Conservation (phyloP, 2,329 filamentous ascomycete genomes). For the Diaporthe caulivora region DNA sequence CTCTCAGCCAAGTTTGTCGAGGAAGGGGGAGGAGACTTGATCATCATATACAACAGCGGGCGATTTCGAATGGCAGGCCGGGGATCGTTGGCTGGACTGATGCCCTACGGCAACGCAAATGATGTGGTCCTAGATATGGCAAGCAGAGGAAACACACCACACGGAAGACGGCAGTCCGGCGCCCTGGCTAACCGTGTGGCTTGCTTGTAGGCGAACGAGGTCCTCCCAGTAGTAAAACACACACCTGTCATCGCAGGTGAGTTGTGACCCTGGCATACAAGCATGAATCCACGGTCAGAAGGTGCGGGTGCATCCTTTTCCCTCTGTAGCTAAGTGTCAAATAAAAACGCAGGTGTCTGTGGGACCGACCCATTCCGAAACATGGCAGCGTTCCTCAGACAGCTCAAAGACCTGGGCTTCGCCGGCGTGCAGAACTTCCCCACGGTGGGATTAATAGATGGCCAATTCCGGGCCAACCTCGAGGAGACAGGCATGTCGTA, state of each 20-base stretch:
- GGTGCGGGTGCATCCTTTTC: too few relatives aligned
- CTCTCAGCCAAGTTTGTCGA: conserved; percentile 79
- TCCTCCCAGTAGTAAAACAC: conserved; percentile 72
- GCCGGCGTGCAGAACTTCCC: conserved; percentile 81
- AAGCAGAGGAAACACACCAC: conserved; percentile 27
- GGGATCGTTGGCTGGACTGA: conserved; percentile 76
- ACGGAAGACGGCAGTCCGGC: neutral
- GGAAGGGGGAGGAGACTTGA: conserved; percentile 75
- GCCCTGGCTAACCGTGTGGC: neutral
- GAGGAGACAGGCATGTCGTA: conserved; percentile 82
- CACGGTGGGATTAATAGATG: conserved; percentile 78
- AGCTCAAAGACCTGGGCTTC: conserved; percentile 74
- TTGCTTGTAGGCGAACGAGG: conserved; percentile 66
- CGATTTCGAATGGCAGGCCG: conserved; percentile 80
- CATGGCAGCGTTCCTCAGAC: conserved; percentile 69
- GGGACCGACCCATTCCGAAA: conserved; percentile 77
- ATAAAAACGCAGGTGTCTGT: conserved; percentile 79
- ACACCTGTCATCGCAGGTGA: conserved; percentile 72
- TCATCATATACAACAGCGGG: conserved; percentile 80
- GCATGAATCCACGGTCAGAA: too few relatives aligned
- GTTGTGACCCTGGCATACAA: too few relatives aligned
- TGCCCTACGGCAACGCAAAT: conserved; percentile 80
- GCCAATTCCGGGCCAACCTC: conserved; percentile 73
- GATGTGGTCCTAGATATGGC: conserved; percentile 78
- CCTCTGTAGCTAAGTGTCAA: too few relatives aligned